A percentile compares a stretch with the other conserved stretches of the same genome.
Evolutionary conservation across 306 rosid genomes (phyloP).

Genomic region (Canavalia gladiata): DNA sequence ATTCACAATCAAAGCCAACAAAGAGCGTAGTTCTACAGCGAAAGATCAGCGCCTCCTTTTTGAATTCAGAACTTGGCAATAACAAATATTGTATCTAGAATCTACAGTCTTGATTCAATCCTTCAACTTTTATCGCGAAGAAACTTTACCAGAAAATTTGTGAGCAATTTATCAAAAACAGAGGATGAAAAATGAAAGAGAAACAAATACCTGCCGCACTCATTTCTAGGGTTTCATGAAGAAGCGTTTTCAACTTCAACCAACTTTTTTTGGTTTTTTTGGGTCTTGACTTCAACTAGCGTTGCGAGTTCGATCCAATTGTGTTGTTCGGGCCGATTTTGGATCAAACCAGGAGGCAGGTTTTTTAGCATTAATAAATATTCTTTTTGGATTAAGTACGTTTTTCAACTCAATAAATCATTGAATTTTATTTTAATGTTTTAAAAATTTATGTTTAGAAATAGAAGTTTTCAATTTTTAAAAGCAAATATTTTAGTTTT

Average conservation of each 20-base stretch:
- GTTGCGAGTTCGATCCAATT: not conserved
- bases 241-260: not conserved
- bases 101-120: not conserved
- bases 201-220: slow-evolving; percentile 26
- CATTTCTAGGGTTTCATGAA: not conserved
- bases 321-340: not conserved
- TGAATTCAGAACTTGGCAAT: too few relatives aligned
- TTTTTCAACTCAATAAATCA: not conserved
- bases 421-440: not conserved
- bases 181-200: not conserved
- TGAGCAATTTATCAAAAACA: not conserved
- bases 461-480: not conserved
- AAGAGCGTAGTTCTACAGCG: not conserved
- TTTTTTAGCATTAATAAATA: too few relatives aligned
- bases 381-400: not conserved
- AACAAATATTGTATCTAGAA: not conserved
- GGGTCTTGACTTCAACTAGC: too few relatives aligned
- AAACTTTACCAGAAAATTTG: not conserved
- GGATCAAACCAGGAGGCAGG: not conserved
- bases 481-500: not conserved
- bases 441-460: not conserved
- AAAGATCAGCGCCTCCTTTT: not conserved
- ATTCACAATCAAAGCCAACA: too few relatives aligned
- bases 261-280: too few relatives aligned
- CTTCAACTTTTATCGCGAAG: not conserved